Base-by-base conservation (phyloP, 371 early-diverging fungal species). In the Mortierella sp. region DNA sequence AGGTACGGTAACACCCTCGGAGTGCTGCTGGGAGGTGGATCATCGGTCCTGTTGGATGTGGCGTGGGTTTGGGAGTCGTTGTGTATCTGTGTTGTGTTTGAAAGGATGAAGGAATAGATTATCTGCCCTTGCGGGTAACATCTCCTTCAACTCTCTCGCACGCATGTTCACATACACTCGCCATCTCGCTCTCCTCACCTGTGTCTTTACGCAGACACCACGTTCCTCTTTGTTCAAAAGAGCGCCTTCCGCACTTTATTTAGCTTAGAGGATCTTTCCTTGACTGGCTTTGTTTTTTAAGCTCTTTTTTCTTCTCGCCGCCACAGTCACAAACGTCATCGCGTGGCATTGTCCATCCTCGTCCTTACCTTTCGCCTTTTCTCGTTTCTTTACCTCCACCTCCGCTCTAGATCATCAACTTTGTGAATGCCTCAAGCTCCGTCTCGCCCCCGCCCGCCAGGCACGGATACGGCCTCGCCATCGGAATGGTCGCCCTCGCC, bases 381-480 rank as follows among this genome's bases (percentile, higher is more conserved):
- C 24, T 69, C 34, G 6, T 50, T 74, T 1, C 34, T 37, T 13
- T 14, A 10, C 3, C 24, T 69, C 19, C 19, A 19, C 9, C 26
- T 16, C 43, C 24, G 2, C 31, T 16, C 10, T 64, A 84, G 84
- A 70, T 84, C 43, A 80, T 84, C 54, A 55, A 46, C 50, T 84
- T 84, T 72, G 53, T 80, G 70, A 72, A 77, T 71, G 28, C 21
- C 26, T 84, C 84, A 5, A 10, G 26, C 10, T n/a, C 70, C 24
- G 51, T 44, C 51, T 76, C 69, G 5, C 81, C 86, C 4, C 86
- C 86, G 5, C 76, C 86, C 11, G 74, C 79, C 44, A 76, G 83
- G 43, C 80, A 77, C 16, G 89, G 89, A 24, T 88, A 82, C 37
- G 76, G 76, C 46, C 77, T 82, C 10, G 77, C 78, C 28, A 46